Conservation (phyloP, 768 basidiomycete genomes). For the Trametes cingulata region DNA sequence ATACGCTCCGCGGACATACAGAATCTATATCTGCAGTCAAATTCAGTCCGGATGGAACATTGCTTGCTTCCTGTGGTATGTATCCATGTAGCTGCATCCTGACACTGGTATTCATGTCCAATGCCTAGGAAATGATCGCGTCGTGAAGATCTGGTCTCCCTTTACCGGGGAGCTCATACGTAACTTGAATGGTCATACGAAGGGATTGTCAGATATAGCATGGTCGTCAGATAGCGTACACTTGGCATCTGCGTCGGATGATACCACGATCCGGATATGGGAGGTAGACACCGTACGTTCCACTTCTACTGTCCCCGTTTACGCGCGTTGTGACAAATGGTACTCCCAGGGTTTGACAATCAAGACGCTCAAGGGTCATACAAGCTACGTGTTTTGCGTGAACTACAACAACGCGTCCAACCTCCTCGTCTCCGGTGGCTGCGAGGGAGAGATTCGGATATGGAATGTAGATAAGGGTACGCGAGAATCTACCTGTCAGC, state of each 20-base stretch:
- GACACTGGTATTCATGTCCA: not conserved
- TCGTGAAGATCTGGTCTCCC: slow-evolving; percentile 83
- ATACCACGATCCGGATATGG: slow-evolving; percentile 88
- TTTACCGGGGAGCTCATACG: slow-evolving; percentile 76
- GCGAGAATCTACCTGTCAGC: not conserved
- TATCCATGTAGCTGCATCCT: not conserved
- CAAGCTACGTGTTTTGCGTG: slow-evolving; percentile 87
- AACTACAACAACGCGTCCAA: slow-evolving; percentile 90
- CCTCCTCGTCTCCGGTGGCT: slow-evolving; percentile 87
- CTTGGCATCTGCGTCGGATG: slow-evolving; percentile 92
- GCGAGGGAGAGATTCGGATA: slow-evolving; percentile 89
- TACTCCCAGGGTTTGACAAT: slow-evolving; percentile 60
- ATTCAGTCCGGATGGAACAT: slow-evolving; percentile 86
- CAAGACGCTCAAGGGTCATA: slow-evolving; percentile 77
- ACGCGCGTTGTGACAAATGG: not conserved
- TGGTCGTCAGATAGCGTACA: slow-evolving; percentile 84
- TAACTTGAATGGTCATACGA: slow-evolving; percentile 72
- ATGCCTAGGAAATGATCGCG: slow-evolving; percentile 67
- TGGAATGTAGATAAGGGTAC: slow-evolving; percentile 87
- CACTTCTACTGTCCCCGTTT: not conserved
- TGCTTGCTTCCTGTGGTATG: slow-evolving; percentile 85
- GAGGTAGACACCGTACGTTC: slow-evolving; percentile 71
- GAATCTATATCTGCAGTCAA: slow-evolving; percentile 86
- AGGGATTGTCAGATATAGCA: slow-evolving; percentile 85
- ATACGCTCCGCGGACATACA: slow-evolving; percentile 75